These are phyloP conservation scores for Tripidium arundinaceum DNA, from an alignment of 202 grass and related monocot genomes.

Conservation along the genomic window DNA sequence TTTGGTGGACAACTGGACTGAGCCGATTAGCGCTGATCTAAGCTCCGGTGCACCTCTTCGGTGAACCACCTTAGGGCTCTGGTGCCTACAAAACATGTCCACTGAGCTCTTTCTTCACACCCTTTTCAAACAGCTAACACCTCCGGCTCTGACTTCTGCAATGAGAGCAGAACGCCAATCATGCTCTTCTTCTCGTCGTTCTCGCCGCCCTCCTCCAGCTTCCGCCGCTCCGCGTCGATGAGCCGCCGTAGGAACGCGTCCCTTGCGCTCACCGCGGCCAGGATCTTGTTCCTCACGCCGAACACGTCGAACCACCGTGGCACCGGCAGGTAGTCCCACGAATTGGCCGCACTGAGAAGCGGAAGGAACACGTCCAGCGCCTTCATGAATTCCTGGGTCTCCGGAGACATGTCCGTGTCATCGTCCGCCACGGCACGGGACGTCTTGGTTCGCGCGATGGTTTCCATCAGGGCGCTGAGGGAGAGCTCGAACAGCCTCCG, in stretches of 20 bases:
- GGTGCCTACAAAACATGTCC: too few relatives aligned
- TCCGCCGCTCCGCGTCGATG: conserved; percentile 36
- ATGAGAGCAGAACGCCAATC: conserved; percentile 40
- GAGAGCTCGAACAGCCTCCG: conserved; percentile 39
- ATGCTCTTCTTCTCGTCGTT: conserved; percentile 42
- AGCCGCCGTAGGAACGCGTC: conserved; percentile 45
- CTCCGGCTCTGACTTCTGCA: conserved; percentile 60
- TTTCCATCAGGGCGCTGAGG: conserved; percentile 33
- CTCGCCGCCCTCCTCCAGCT: neutral
- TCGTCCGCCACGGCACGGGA: neutral
- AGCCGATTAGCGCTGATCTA: too few relatives aligned
- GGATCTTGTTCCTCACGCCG: conserved; percentile 27
- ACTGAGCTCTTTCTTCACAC: too few relatives aligned
- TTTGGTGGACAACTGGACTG: too few relatives aligned
- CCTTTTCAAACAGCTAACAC: too few relatives aligned
- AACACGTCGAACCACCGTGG: conserved; percentile 40
- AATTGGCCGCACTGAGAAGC: conserved; percentile 16
- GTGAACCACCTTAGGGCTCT: too few relatives aligned
- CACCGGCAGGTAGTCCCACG: conserved; percentile 39
- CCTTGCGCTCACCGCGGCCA: neutral
- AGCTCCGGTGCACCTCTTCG: too few relatives aligned
- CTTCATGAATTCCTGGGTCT: conserved; percentile 33
- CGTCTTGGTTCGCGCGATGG: conserved; percentile 31
- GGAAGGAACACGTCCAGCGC: neutral
- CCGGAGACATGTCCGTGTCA: conserved; percentile 44